A percentile compares a stretch with the other conserved stretches of the same genome.
These are phyloP conservation scores for Xylariomycetidae sp. DNA, from an alignment of 2,329 filamentous ascomycete genomes.

Conservation along the genomic window DNA sequence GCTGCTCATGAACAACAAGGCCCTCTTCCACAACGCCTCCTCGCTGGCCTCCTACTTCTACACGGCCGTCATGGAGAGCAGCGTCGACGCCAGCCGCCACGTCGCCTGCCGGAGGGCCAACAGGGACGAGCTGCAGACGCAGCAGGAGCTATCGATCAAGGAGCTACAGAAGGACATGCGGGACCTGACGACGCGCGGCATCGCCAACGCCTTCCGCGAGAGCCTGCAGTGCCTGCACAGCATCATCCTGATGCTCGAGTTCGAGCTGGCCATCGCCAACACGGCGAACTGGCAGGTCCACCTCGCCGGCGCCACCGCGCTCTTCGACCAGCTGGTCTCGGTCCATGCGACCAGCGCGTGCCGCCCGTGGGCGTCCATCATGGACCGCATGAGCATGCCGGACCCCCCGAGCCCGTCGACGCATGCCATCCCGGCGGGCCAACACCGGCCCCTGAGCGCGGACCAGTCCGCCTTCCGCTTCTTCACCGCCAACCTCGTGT, in stretches of 20 bases:
- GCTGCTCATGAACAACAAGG: conserved; percentile 51
- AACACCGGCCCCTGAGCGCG: conserved; percentile 37
- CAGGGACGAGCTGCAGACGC: conserved; percentile 36
- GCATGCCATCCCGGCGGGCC: conserved; percentile 14
- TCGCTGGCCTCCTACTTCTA: conserved; percentile 56
- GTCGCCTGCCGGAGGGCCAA: conserved; percentile 28
- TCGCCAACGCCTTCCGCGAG: conserved; percentile 26
- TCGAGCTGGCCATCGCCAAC: conserved; percentile 42
- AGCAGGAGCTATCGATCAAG: conserved; percentile 39
- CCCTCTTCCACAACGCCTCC: conserved; percentile 53
- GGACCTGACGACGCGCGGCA: conserved; percentile 24
- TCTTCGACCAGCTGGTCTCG: conserved; percentile 43
- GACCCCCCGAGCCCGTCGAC: too few relatives aligned
- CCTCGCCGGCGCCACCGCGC: conserved; percentile 43
- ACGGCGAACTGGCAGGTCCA: conserved; percentile 47
- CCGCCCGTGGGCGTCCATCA: conserved; percentile 30
- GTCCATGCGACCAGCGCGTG: conserved; percentile 11
- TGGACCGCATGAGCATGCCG: conserved; percentile 18
- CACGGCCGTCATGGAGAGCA: conserved; percentile 36
- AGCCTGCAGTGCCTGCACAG: conserved; percentile 41
- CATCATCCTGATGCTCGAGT: conserved; percentile 50
- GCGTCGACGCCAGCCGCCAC: conserved; percentile 27
- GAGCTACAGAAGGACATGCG: conserved; percentile 40
- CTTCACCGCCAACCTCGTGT: conserved; percentile 42
- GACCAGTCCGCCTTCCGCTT: conserved; percentile 44